These are phyloP conservation scores for Pseudodiploospora longispora DNA, from an alignment of 2,329 filamentous ascomycete genomes.

Conservation along the genomic window DNA sequence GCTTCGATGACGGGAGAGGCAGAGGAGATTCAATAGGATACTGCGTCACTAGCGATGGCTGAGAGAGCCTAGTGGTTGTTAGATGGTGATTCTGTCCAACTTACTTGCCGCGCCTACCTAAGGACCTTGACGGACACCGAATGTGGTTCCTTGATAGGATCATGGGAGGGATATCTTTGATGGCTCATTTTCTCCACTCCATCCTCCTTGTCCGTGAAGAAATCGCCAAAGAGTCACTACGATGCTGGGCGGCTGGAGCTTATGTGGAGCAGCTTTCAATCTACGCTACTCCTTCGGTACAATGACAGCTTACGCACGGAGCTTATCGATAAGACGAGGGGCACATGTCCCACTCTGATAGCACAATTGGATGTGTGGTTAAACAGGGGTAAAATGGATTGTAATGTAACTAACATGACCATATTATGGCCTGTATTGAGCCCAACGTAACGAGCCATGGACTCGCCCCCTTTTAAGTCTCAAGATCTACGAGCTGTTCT, in stretches of 20 bases:
- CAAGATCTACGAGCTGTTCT: no score
- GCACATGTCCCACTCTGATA: not conserved
- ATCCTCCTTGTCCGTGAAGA: not conserved
- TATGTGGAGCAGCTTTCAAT: no score
- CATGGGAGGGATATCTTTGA: constrained; percentile 48
- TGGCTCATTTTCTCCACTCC: constrained; percentile 40
- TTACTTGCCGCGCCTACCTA: constrained; percentile 35
- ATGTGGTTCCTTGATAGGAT: constrained; percentile 64
- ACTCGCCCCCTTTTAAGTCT: no score
- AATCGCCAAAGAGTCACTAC: no score
- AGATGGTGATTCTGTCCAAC: not conserved
- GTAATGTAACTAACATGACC: no score
- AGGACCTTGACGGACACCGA: constrained; percentile 71
- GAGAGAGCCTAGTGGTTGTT: constrained; percentile 58
- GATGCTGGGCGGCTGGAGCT: no score
- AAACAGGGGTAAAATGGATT: no score
- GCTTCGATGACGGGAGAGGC: constrained; percentile 29
- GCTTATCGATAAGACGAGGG: constrained; percentile 5
- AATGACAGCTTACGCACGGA: not conserved
- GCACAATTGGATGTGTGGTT: no score
- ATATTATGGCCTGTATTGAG: no score
- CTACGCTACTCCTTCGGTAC: no score
- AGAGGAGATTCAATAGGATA: constrained; percentile 48
- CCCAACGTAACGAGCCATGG: no score
- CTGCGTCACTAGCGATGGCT: constrained; percentile 67